Evolutionary conservation across 306 rosid genomes (phyloP), one percentile per base, ranked within the genome.

Genomic region (Betula pendula): DNA sequence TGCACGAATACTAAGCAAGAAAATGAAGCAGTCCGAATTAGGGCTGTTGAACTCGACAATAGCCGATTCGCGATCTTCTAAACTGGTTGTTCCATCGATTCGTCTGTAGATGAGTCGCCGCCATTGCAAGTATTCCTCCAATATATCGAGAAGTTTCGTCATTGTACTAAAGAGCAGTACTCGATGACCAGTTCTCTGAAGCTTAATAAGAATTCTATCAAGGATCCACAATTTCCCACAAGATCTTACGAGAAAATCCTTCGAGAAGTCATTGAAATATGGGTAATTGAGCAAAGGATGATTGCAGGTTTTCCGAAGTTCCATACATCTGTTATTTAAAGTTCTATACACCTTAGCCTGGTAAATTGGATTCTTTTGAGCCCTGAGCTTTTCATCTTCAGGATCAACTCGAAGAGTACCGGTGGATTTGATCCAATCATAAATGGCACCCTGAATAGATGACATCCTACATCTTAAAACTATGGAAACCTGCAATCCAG

Each of bases 361-460:
- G 87, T 95, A 95, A 25, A 63, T 42, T 16, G 97, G 91, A 85
- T 83, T 92, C 72, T 85, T 95, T 78, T 89, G 81, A 83, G 87
- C 89, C 88, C 87, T 92, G 31, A 11, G 71, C 78, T 82, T 70
- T 88, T 95, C 98, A 15, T 88, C 98, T 80, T 90, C 97, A 2
- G 98, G 98, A 88, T 95, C 96, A 85, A 95, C 93, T 50, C 96
- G 95, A 76, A 95, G 91, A 79, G 97, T 92, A 65, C 98, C 98
- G 27, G 98, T 95, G 75, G 94, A 83, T 82, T 95, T 95, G 80
- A 95, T 80, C 98, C 98, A 95, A 83, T 95, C 96, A 85, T 95
- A 95, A 60, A 92, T 82, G 78, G 97, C 90, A 85, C 98, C 89
- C 90, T 95, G 98, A 55, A 92, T 55, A 65, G 97, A 91, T 65